A percentile compares a stretch with the other conserved stretches of the same genome.
These are phyloP conservation scores for Tetracladium setigerum DNA, from an alignment of 495 filamentous ascomycete genomes.

Conservation along the genomic window DNA sequence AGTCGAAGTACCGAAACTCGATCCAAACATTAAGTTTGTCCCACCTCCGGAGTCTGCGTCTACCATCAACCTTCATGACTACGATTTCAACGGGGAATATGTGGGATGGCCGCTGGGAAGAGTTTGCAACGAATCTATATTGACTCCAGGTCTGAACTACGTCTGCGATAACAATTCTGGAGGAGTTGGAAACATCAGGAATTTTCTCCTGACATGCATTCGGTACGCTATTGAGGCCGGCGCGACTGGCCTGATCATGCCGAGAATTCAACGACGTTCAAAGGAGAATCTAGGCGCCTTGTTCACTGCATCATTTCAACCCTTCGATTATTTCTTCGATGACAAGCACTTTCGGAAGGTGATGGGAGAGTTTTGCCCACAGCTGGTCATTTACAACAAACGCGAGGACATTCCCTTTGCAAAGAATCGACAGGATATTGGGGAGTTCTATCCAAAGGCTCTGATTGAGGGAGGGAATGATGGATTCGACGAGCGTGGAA, in stretches of 20 bases:
- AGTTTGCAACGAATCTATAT: slow-evolving; percentile 33
- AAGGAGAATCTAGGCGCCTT: slow-evolving; percentile 12
- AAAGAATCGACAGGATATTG: slow-evolving; percentile 18
- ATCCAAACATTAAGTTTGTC: not conserved
- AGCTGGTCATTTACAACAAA: slow-evolving; percentile 30
- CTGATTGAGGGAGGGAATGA: slow-evolving; percentile 20
- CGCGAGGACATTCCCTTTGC: slow-evolving; percentile 32
- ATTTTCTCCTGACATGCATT: slow-evolving; percentile 35
- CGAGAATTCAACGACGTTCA: slow-evolving; percentile 12
- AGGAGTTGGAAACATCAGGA: slow-evolving; percentile 44
- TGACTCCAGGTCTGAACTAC: slow-evolving; percentile 33
- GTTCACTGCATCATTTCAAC: slow-evolving; percentile 9
- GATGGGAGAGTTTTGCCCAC: slow-evolving; percentile 21
- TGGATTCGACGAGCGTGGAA: slow-evolving; percentile 35
- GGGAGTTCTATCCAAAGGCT: slow-evolving; percentile 33
- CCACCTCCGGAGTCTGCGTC: not conserved
- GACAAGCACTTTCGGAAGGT: slow-evolving; percentile 12
- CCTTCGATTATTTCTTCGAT: slow-evolving; percentile 19
- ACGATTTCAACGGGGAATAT: slow-evolving; percentile 19
- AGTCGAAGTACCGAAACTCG: not conserved
- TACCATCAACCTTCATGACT: slow-evolving; percentile 13
- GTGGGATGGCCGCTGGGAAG: slow-evolving; percentile 37
- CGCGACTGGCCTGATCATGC: slow-evolving; percentile 16
- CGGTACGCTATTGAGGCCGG: slow-evolving; percentile 23
- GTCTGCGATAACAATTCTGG: slow-evolving; percentile 45